Base-by-base conservation (phyloP, 2,329 filamentous ascomycete genomes). In the Nannizzia gypsea region DNA sequence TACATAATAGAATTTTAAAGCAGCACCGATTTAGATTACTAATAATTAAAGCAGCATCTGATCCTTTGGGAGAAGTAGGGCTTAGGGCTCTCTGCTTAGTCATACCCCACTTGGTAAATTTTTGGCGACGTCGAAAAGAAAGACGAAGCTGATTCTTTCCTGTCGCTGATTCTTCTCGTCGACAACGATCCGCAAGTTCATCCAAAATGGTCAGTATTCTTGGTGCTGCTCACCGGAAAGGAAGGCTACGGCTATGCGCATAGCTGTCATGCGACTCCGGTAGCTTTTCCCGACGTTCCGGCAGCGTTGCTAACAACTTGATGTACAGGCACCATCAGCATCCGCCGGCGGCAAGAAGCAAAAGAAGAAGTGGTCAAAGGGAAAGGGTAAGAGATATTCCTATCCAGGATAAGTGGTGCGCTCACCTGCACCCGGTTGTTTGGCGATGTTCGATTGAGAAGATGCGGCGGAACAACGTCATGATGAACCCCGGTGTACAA, bases 341-440 rank as follows among this genome's bases (percentile, higher is more conserved):
- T 68, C 71, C 65, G 66, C 73, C 69, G 75, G 73, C 67, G 75
- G 74, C 72, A 77, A 78, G 73, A 78, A 78, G 72, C 76, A 78
- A 67, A 79, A 79, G 76, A 80, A 80, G 77, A 80, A 80, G 78
- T 80, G 78, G 78, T 80, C 77, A 64, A 80, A 80, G 76, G 78
- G 78, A 72, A 80, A 80, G 74, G 78, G 78, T 80, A 78, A 69
- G 75, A 66, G n/a, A 44, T 44, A 34, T 40, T 36, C 46, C 50
- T 13, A 44, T 4, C 34, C 2, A 8, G 11, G 36, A 17, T 5
- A 24, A 6, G 20, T 13, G 11, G 26, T 3, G 54, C 54, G 34
- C 13, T 34, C 20, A 8, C 9, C 4, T 34, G 26, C 15, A 22
- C 13, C 22, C 17, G 38, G 38, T 56, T 56, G 20, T 31, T 15